These are phyloP conservation scores for Daldinia concentrica DNA, from an alignment of 495 filamentous ascomycete species.

Conservation along the genomic window DNA sequence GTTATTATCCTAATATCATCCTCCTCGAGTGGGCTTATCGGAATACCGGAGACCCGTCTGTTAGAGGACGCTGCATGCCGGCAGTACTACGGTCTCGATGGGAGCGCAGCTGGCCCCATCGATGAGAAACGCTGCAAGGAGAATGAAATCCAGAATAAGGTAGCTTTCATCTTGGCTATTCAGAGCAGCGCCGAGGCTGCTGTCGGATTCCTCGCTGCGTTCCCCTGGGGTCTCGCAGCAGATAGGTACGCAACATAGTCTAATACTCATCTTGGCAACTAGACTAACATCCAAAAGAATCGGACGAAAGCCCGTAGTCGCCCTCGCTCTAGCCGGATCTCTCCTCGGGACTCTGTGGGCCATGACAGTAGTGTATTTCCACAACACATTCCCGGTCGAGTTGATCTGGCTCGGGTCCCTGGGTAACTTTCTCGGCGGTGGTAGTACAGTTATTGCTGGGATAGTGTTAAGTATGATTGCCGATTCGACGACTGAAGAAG, in stretches of 20 bases:
- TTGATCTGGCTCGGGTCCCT: slow-evolving; percentile 63
- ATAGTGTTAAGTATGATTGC: slow-evolving; percentile 66
- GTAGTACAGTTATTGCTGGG: slow-evolving; percentile 58
- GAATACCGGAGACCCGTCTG: slow-evolving; percentile 36
- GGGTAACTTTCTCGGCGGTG: slow-evolving; percentile 63
- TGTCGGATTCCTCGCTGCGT: slow-evolving; percentile 35
- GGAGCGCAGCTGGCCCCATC: slow-evolving; percentile 32
- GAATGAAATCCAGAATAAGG: slow-evolving; percentile 45
- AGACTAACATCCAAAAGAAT: slow-evolving; percentile 53
- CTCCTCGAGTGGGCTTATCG: slow-evolving; percentile 21
- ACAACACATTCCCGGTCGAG: slow-evolving; percentile 57
- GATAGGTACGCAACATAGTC: slow-evolving; percentile 36
- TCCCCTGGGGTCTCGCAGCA: slow-evolving; percentile 45
- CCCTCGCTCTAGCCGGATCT: slow-evolving; percentile 48
- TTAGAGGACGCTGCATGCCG: slow-evolving; percentile 49
- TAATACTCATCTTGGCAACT: slow-evolving; percentile 38
- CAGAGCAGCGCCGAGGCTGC: slow-evolving; percentile 31
- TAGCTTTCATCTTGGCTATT: slow-evolving; percentile 48
- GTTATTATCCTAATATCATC: slow-evolving; percentile 28
- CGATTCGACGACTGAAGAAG: slow-evolving; percentile 64
- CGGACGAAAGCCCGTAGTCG: slow-evolving; percentile 54
- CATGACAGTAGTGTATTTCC: slow-evolving; percentile 49
- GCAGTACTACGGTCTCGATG: slow-evolving; percentile 40
- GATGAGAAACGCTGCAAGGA: slow-evolving; percentile 51
- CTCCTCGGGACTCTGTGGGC: slow-evolving; percentile 49